phyloP scores from a whole-genome alignment of 2,329 filamentous ascomycete species.

The Ilyonectria sp. region DNA sequence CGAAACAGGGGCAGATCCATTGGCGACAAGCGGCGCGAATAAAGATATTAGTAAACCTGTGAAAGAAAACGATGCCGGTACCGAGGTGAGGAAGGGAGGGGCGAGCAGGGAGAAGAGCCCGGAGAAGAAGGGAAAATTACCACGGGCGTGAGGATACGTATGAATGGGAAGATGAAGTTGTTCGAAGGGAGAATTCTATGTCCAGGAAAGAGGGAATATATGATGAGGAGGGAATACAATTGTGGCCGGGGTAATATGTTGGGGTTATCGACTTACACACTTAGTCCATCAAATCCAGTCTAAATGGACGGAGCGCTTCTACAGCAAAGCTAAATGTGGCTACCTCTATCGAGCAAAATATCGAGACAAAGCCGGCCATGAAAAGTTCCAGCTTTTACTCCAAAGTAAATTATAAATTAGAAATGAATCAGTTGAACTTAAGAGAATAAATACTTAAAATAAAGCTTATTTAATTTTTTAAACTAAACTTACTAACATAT shows the following conservation, averaged over 20 bases:
- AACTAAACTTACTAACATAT: too few relatives aligned
- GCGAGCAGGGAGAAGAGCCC: slow-evolving; percentile 50
- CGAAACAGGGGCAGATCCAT: slow-evolving; percentile 51
- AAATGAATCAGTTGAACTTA: too few relatives aligned
- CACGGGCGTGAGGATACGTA: slow-evolving; percentile 22
- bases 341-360: too few relatives aligned
- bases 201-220: neutral
- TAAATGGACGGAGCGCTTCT: too few relatives aligned
- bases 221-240: neutral
- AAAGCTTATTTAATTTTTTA: too few relatives aligned
- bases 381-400: too few relatives aligned
- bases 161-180: neutral
- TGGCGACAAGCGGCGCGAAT: slow-evolving; percentile 63
- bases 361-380: too few relatives aligned
- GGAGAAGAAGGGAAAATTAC: slow-evolving; percentile 49
- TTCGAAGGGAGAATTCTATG: neutral
- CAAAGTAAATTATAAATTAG: too few relatives aligned
- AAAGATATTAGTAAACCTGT: slow-evolving; percentile 58
- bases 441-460: too few relatives aligned
- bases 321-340: too few relatives aligned
- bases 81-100: slow-evolving; percentile 54
- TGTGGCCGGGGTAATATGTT: neutral
- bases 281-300: neutral
- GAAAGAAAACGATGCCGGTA: slow-evolving; percentile 52
- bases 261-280: neutral